These are phyloP conservation scores for Aspergillus affinis DNA, from an alignment of 495 filamentous ascomycete genomes.

Conservation along the genomic window DNA sequence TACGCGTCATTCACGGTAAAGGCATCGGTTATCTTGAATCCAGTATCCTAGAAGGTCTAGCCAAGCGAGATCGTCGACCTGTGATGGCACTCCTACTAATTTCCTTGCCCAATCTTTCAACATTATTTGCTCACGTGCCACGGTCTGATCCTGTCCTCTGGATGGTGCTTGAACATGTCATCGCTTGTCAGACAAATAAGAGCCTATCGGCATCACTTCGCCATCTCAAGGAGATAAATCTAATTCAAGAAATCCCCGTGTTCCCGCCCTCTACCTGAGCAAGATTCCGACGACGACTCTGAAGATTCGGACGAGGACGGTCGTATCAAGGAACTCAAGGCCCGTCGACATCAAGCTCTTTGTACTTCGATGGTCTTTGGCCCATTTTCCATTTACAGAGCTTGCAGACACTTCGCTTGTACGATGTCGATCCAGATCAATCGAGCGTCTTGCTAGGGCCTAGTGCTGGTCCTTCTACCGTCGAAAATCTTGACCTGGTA, in stretches of 20 bases:
- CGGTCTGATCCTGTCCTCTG: slow-evolving; percentile 1
- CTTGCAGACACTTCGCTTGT: background rate
- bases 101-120: background rate
- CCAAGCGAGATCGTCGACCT: slow-evolving; percentile 2
- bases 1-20: background rate
- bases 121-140: background rate
- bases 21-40: background rate
- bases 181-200: background rate
- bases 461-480: background rate
- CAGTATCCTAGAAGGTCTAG: background rate
- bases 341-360: no score
- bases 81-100: background rate
- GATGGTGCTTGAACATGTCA: background rate
- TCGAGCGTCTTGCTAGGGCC: background rate
- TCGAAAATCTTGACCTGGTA: background rate
- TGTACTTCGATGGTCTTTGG: background rate
- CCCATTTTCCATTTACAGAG: background rate
- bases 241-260: background rate
- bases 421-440: background rate
- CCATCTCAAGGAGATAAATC: background rate
- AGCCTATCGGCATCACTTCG: background rate
- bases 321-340: no score
- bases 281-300: background rate
- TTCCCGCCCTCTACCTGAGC: background rate
- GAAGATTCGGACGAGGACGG: background rate